Conservation (phyloP, 805 yeast genomes). For the Candida ipomoeae region DNA sequence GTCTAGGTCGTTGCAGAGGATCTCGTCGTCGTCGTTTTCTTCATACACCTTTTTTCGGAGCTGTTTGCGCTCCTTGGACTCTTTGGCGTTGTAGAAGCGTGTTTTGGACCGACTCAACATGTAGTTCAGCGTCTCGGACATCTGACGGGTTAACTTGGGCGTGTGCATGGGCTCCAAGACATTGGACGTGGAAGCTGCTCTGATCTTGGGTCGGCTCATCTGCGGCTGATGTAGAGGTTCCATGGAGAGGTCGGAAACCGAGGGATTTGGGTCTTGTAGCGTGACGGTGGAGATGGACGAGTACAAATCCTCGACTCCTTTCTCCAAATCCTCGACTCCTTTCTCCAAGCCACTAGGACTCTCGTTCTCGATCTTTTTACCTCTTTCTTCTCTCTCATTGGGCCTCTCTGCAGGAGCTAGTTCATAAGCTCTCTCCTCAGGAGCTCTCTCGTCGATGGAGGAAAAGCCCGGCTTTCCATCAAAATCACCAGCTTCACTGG, state of each 20-base stretch:
- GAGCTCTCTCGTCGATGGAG: background rate
- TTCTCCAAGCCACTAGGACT: background rate
- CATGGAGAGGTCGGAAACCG: background rate
- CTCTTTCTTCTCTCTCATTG: no score
- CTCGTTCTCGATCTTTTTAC: no score
- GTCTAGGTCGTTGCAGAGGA: conserved; percentile 34
- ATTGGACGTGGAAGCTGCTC: conserved; percentile 15
- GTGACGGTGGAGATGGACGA: conserved; percentile 21
- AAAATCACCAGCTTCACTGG: conserved; percentile 6
- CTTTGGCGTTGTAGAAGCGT: conserved; percentile 30
- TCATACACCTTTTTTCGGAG: conserved; percentile 38
- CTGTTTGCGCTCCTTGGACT: conserved; percentile 36
- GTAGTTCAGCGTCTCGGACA: conserved; percentile 16
- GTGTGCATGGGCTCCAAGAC: conserved; percentile 6
- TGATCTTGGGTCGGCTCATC: conserved; percentile 10
- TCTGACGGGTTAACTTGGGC: conserved; percentile 8
- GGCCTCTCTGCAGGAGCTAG: no score
- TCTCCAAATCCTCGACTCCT: background rate
- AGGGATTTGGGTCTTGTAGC: conserved; percentile 8
- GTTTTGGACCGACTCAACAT: conserved; percentile 32
- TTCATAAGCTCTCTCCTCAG: background rate
- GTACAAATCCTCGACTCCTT: conserved; percentile 4
- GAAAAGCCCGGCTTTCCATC: background rate
- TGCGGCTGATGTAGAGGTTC: conserved; percentile 4
- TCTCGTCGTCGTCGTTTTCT: conserved; percentile 38